Base-by-base conservation (phyloP, 106 monocot genomes). In the Apostasia ramifera region DNA sequence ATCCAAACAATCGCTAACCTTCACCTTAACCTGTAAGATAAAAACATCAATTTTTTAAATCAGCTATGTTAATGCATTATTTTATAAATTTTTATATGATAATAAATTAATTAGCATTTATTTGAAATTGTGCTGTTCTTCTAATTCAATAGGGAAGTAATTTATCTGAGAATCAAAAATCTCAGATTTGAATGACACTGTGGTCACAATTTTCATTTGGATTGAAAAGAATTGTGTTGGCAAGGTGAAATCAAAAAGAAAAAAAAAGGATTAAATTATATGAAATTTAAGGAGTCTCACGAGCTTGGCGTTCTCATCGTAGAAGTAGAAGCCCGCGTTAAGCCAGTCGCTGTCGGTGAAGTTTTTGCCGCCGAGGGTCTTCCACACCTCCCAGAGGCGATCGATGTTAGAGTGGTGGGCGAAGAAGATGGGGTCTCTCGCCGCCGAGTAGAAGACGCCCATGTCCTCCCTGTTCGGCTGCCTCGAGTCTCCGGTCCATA, bases 291-390 rank as follows among this genome's bases (percentile, higher is more conserved):
- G 26, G 26, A 26, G 26, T 26, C 72, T 66, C 5, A 82, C 84
- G 4, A 71, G 11, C 46, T 61, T 10, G 38, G 77, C 70, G 40
- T 80, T 74, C 73, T 84, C 84, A 26, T 84, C 77, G 51, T 77
- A 84, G 77, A 84, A 77, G 55, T 71, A 52, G 71, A 84, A 57
- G n/a, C 15, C 26, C 15, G 57, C 4, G 57, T 57, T 26, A 26
- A 57, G 57, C 57, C 57, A 57, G n/a, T 57, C 57, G 1, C 13
- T 0, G 14, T 57, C 57, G 2, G 57, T 13, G 1, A 57, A 57
- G 14, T 57, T 26, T 26, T 65, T 65, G 37, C 13, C 11, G 5
- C n/a, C 58, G n/a, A 3, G 67, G 8, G 2, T 38, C 47, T 57
- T 71, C 11, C 71, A 45, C 4, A 71, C 46, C 58, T 53, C 53